Conservation (phyloP, 768 basidiomycete species). For the Lactarius indigo region DNA sequence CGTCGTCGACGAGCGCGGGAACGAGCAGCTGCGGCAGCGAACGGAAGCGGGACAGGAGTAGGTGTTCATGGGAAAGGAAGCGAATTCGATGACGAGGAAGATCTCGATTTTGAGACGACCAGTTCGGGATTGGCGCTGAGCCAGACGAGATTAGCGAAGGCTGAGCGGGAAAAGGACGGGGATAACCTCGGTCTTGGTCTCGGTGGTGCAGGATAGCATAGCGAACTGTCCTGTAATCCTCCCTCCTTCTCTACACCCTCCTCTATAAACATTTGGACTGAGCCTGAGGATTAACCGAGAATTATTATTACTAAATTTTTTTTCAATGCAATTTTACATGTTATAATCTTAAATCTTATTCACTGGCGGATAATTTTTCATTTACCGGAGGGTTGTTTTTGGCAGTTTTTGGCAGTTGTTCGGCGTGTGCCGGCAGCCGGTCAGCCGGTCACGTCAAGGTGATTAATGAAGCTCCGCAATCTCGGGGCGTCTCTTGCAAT, state of each 20-base stretch:
- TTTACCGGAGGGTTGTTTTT: slow-evolving; percentile 2
- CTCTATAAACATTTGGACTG: neutral
- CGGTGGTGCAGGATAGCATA: neutral
- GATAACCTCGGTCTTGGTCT: slow-evolving; percentile 5
- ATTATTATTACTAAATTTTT: neutral
- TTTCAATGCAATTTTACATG: neutral
- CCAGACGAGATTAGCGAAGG: slow-evolving; percentile 20
- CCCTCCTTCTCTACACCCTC: neutral
- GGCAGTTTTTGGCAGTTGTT: neutral
- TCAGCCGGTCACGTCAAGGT: neutral
- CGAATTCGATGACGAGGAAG: slow-evolving; percentile 24
- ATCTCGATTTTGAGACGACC: slow-evolving; percentile 19
- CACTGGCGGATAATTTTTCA: neutral
- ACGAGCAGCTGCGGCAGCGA: slow-evolving; percentile 56
- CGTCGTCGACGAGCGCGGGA: slow-evolving; percentile 69
- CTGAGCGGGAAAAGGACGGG: slow-evolving; percentile 19
- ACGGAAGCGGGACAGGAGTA: slow-evolving; percentile 40
- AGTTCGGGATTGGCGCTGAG: slow-evolving; percentile 21
- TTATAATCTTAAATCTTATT: neutral
- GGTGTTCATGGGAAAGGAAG: slow-evolving; percentile 33
- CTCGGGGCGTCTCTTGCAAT: slow-evolving; percentile 4
- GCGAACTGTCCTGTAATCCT: neutral
- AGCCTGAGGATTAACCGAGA: neutral
- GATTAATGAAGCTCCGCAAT: slow-evolving; percentile 20
- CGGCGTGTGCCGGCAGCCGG: slow-evolving; percentile 8